Evolutionary conservation across 129 eudicot species (phyloP), one percentile per base, ranked within the genome.

Genomic region (Helianthus annuus): DNA sequence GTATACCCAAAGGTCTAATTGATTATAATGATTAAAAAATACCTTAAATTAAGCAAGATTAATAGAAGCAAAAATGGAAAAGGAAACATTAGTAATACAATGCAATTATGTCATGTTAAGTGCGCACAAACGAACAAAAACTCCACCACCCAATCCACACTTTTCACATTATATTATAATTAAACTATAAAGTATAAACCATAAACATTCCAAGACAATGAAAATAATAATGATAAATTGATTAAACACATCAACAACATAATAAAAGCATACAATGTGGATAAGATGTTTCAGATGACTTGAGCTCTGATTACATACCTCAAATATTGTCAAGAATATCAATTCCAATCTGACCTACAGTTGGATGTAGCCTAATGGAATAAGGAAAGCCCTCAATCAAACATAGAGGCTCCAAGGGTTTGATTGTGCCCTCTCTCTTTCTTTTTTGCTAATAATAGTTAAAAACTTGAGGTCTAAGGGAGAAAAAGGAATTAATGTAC

Each of bases 401-500:
- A 81, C 82, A 77, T 77, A 75, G 81, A 85, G 81, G 84, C 85
- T 78, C 76, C 54, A 78, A 77, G 76, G 81, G 81, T 68, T 77
- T 71, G 71, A 71, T 83, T 71, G 76, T 68, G 75, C 82, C 84
- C 83, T 72, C 79, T 78, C 79, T 69, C 32, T 7, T 19, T 55
- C 32, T 80, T 81, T 81, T 79, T 53, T 61, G 76, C 80, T 76
- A 70, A 29, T 75, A 72, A 77, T 79, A 75, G 92, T 82, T 79
- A 86, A 80, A 70, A 65, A 48, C 87, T 83, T 79, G 69, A 79
- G 76, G 44, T 70, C 87, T 83, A 83, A 79, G 72, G 71, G 88
- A 81, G 69, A 61, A 55, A 64, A 78, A 79, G 76, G 62, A 64
- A 69, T 77, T 77, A 69, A 69, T 77, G 64, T 84, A 72, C 84